Base-by-base conservation (phyloP, 352 stramenopile genomes). In the Phytophthora ohioensis region DNA sequence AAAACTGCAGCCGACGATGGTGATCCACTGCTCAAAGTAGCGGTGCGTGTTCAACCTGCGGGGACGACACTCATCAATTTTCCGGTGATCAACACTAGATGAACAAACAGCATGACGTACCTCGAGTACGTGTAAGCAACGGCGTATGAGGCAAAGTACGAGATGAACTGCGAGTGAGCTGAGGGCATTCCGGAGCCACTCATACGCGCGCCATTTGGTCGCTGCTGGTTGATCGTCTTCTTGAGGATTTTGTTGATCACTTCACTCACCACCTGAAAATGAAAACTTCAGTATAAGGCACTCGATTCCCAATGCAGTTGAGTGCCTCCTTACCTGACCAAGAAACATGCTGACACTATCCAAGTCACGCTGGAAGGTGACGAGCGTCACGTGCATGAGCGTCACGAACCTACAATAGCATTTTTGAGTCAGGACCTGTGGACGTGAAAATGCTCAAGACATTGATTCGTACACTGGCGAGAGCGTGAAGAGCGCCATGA, bases 241-340 rank as follows among this genome's bases (percentile, higher is more conserved):
- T 95, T 95, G 42, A 95, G 85, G 49, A 91, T 78, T 69, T 92
- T 84, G 75, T 94, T 95, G 10, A 93, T 54, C 39, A 83, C 76
- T 64, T 94, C 86, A 62, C 88, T 93, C 6, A 75, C 17, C 1
- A 95, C 57, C 84, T 95, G 46, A 11, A 21, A 21, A 70, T 3
- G 35, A 12, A 11, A 21, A 13, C 30, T 12, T n/a, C 17, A 57
- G 34, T 51, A 2, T 3, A 47, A 5, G 12, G 27, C 41, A 47
- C 9, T 47, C 10, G 30, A 36, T 38, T 54, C 4, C 9, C 30
- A 39, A 5, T 7, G 8, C 30, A 54, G 4, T 17, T 4, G n/a
- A 27, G 6, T 39, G n/a, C 48, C 36, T 34, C 12, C 34, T 49
- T 65, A 93, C 87, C 75, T 94, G 86, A 4, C 88, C 88, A 10